A percentile compares a stretch with the other conserved stretches of the same genome.
These are phyloP conservation scores for Tulasnella sp. DNA, from an alignment of 768 basidiomycete genomes.

Conservation along the genomic window DNA sequence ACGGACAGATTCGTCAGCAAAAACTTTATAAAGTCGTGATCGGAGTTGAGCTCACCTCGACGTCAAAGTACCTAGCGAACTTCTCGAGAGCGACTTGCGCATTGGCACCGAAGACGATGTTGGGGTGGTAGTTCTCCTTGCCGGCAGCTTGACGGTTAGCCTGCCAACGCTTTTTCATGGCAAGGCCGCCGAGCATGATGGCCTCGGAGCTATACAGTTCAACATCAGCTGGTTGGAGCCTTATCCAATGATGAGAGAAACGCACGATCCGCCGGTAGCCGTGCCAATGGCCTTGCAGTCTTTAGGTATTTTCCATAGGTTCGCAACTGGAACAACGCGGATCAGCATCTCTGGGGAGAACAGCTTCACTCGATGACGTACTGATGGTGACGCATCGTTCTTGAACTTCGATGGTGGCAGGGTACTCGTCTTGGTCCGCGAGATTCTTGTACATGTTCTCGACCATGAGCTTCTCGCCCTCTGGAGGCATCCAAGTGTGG, in stretches of 20 bases:
- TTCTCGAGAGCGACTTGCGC: slow-evolving; percentile 66
- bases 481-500: slow-evolving; percentile 53
- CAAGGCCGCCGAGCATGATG: slow-evolving; percentile 63
- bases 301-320: slow-evolving; percentile 60
- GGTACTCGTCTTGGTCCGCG: slow-evolving; percentile 65
- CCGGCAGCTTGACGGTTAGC: slow-evolving; percentile 55
- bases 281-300: slow-evolving; percentile 52
- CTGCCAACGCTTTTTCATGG: slow-evolving; percentile 67
- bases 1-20: neutral
- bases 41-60: slow-evolving; percentile 34
- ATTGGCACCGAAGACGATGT: slow-evolving; percentile 55
- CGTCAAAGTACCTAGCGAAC: slow-evolving; percentile 62
- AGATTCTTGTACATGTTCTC: slow-evolving; percentile 54
- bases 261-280: slow-evolving; percentile 58
- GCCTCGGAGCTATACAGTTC: slow-evolving; percentile 38
- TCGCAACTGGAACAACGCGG: slow-evolving; percentile 49
- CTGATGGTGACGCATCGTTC: slow-evolving; percentile 35
- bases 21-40: neutral
- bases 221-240: neutral
- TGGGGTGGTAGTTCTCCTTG: slow-evolving; percentile 34
- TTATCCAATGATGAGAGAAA: neutral
- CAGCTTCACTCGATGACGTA: neutral
- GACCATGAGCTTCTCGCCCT: slow-evolving; percentile 47
- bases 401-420: slow-evolving; percentile 45
- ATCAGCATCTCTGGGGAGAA: slow-evolving; percentile 1